These are phyloP conservation scores for Lasiosphaeriaceae sp. DNA, from an alignment of 495 filamentous ascomycete genomes.

Conservation along the genomic window DNA sequence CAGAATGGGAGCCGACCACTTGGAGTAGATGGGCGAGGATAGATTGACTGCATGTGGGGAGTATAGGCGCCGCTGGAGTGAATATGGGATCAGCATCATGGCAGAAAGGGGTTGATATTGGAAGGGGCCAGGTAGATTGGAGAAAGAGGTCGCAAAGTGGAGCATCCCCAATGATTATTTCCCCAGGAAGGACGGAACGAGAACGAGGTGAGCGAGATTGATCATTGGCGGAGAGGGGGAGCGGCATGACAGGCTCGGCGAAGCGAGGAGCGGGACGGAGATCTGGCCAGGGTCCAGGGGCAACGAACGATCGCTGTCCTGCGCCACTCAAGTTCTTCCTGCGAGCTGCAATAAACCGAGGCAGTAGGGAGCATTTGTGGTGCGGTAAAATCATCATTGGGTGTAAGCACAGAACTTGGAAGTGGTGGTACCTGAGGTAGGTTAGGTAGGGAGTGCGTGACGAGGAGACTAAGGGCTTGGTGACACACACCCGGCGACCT, in stretches of 20 bases:
- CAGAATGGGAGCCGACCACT: slow-evolving; percentile 19
- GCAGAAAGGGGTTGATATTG: slow-evolving; percentile 20
- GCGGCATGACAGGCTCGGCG: slow-evolving; percentile 1
- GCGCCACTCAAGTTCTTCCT: too few species aligned
- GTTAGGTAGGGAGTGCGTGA: too few species aligned
- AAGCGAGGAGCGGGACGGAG: not conserved
- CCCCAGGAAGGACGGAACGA: not conserved
- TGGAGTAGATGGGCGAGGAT: slow-evolving; percentile 17
- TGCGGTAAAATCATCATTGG: too few species aligned
- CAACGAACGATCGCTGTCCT: too few species aligned
- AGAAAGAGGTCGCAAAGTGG: slow-evolving; percentile 15
- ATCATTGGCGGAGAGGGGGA: not conserved
- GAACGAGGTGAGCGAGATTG: not conserved
- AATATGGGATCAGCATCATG: slow-evolving; percentile 26
- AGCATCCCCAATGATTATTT: slow-evolving; percentile 15
- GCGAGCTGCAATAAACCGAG: not conserved
- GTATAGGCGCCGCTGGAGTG: slow-evolving; percentile 22
- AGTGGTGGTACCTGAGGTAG: too few species aligned
- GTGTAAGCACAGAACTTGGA: too few species aligned
- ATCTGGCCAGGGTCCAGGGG: not conserved
- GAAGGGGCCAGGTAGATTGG: slow-evolving; percentile 25
- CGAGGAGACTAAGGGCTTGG: too few species aligned
- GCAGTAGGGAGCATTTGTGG: not conserved
- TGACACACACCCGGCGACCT: not conserved
- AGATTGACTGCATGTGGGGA: slow-evolving; percentile 27